Evolutionary conservation across 306 rosid genomes (phyloP).

Genomic region (Quillaja saponaria): DNA sequence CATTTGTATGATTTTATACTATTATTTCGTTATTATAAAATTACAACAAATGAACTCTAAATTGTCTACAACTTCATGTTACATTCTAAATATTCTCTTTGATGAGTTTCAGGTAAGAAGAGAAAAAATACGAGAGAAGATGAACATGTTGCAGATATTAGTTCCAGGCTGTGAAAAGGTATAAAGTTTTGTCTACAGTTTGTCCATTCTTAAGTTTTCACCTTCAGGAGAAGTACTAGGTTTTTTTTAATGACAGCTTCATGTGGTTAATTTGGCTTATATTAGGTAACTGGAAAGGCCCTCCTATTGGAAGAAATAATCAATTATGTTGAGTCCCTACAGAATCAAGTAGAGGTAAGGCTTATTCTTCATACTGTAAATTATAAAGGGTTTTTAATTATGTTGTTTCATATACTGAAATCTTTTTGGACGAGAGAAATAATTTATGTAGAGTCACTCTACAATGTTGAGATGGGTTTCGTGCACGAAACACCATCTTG

Average conservation of each 20-base stretch:
- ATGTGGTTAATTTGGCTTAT: constrained; percentile 41
- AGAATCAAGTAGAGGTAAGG: constrained; percentile 93
- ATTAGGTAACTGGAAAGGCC: constrained; percentile 92
- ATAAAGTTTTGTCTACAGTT: neutral
- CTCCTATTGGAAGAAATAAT: constrained; percentile 95
- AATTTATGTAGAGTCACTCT: too few relatives aligned
- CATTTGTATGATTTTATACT: too few relatives aligned
- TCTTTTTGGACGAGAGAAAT: too few relatives aligned
- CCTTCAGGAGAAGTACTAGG: constrained; percentile 18
- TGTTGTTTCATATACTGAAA: too few relatives aligned
- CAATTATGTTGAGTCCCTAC: constrained; percentile 98
- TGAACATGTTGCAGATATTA: constrained; percentile 78
- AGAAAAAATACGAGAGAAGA: constrained; percentile 94
- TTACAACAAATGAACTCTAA: too few relatives aligned
- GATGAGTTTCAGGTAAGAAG: constrained; percentile 71
- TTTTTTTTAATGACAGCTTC: constrained; percentile 45
- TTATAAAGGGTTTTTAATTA: too few relatives aligned
- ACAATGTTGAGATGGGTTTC: too few relatives aligned
- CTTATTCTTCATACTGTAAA: neutral
- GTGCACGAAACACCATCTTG: neutral
- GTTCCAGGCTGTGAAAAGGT: constrained; percentile 99
- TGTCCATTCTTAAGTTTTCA: constrained; percentile 1
- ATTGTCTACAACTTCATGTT: constrained; percentile 20
- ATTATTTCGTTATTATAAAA: too few relatives aligned
- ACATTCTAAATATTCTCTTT: constrained; percentile 27